Base-by-base conservation (phyloP, 2,329 filamentous ascomycete genomes). In the Cercospora sp. region DNA sequence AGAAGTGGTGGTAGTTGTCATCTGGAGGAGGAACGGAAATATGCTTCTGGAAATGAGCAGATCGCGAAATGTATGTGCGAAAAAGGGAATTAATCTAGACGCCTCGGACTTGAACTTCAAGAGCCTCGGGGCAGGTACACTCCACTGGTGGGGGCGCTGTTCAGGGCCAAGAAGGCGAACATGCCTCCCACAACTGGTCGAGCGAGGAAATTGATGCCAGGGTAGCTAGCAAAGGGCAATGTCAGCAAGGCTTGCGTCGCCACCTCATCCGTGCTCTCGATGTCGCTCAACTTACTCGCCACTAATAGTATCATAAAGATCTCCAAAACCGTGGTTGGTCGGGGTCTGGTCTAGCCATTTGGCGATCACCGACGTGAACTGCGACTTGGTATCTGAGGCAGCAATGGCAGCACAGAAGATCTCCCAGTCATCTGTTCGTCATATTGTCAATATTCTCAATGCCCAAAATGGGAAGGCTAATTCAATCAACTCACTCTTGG, bases 151-250 rank as follows among this genome's bases (percentile, higher is more conserved):
- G 73, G 73, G 33, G 72, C 72, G 58, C 73, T 71, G 10, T 81
- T 68, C 71, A 80, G 70, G 36, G 78, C 79, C 67, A 87, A 75
- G 59, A 84, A 74, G 20, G 84, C 81, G 77, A 86, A 87, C 33
- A 80, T 75, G 1, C 84, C 85, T 0, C 85, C 85, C 60, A 86
- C 77, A 2, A 85, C 84, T 3, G 85, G 85, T 26, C 85, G 78
- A 8, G 82, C 82, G 60, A 82, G 80, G 72, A 87, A 87, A 1
- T 58, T 67, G 30, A 71, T 64, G 1, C 67, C 71, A 13, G 75
- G 73, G 66, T 75, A 77, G 58, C 73, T 64, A 23, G 8, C n/a
- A n/a, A n/a, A n/a, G n/a, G n/a, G n/a, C n/a, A 5, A 42, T 20
- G 33, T 23, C 30, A 31, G 31, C 31, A n/a, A n/a, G n/a, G n/a